phyloP scores from a whole-genome alignment of 305 asterid species.

The Fraxinus platypoda region DNA sequence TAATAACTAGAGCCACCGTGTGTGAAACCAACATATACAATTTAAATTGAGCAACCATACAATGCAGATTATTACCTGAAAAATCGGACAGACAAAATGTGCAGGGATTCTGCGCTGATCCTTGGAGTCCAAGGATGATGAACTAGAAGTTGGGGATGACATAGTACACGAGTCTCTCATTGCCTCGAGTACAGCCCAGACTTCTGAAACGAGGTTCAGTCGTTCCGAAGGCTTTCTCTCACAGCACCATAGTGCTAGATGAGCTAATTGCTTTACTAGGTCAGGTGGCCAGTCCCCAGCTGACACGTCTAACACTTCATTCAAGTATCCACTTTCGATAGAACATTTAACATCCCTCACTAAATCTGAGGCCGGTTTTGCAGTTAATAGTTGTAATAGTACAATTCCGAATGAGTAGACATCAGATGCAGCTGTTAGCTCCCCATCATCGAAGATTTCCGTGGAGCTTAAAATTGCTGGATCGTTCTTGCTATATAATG shows the following conservation, averaged over 20 bases:
- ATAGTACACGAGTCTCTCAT: slow-evolving; percentile 47
- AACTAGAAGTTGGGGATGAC: slow-evolving; percentile 29
- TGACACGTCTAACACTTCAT: slow-evolving; percentile 53
- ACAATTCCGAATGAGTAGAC: slow-evolving; percentile 74
- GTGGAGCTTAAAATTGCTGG: slow-evolving; percentile 43
- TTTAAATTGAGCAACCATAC: neutral
- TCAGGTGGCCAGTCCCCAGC: slow-evolving; percentile 88
- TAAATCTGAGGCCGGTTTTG: slow-evolving; percentile 52
- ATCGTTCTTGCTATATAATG: slow-evolving; percentile 23
- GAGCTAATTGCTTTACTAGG: slow-evolving; percentile 48
- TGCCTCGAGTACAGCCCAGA: slow-evolving; percentile 58
- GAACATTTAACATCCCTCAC: slow-evolving; percentile 73
- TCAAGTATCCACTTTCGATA: slow-evolving; percentile 52
- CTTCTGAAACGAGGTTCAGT: slow-evolving; percentile 57
- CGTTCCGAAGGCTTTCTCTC: slow-evolving; percentile 45
- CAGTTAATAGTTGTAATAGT: slow-evolving; percentile 63
- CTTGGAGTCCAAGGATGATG: slow-evolving; percentile 36
- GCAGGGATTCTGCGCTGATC: slow-evolving; percentile 63
- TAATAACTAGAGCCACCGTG: neutral
- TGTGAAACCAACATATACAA: neutral
- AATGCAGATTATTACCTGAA: slow-evolving; percentile 55
- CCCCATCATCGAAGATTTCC: slow-evolving; percentile 44
- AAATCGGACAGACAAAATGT: slow-evolving; percentile 80
- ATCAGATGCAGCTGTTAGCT: slow-evolving; percentile 68
- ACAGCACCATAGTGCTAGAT: slow-evolving; percentile 73